Percentiles rank a stretch among this genome's conserved stretches.
These are phyloP conservation scores for Scheffersomyces parashehatae DNA, from an alignment of 1,139 yeast genomes.

Conservation along the genomic window DNA sequence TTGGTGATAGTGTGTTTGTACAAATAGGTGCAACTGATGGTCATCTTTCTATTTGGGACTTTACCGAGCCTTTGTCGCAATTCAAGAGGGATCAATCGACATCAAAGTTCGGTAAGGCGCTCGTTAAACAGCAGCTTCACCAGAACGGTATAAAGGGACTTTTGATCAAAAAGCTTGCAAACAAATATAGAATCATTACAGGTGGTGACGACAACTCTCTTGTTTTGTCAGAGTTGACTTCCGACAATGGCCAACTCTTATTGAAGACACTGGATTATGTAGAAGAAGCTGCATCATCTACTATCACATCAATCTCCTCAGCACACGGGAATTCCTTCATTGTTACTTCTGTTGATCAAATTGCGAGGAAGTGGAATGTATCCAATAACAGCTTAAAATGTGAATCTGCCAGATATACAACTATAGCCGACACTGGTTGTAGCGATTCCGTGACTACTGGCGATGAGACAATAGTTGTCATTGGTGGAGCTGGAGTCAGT, in stretches of 20 bases:
- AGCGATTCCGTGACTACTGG: constrained; percentile 39
- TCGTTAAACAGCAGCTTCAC: constrained; percentile 59
- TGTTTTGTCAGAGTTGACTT: constrained; percentile 39
- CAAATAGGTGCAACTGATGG: constrained; percentile 85
- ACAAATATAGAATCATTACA: constrained; percentile 47
- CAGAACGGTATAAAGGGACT: constrained; percentile 80
- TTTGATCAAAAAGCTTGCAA: constrained; percentile 13
- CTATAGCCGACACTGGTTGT: constrained; percentile 90
- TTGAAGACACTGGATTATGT: constrained; percentile 32
- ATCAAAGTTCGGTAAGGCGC: constrained; percentile 21
- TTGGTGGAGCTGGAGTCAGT: constrained; percentile 77
- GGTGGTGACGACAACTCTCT: constrained; percentile 95
- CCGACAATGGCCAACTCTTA: constrained; percentile 10
- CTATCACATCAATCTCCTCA: constrained; percentile 66
- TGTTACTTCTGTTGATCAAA: constrained; percentile 78
- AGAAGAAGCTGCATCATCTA: constrained; percentile 76
- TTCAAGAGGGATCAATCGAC: background rate
- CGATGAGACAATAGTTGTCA: constrained; percentile 31
- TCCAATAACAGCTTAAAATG: constrained; percentile 31
- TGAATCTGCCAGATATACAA: constrained; percentile 56
- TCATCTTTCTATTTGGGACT: constrained; percentile 60
- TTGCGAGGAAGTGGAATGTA: constrained; percentile 63
- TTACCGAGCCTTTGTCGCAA: constrained; percentile 22
- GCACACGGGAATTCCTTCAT: constrained; percentile 27
- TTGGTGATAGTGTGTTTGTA: constrained; percentile 32